Percentiles rank a stretch among this genome's conserved stretches.
These are phyloP conservation scores for Fusarium chlamydosporum DNA, from an alignment of 2,329 filamentous ascomycete species.

Conservation along the genomic window DNA sequence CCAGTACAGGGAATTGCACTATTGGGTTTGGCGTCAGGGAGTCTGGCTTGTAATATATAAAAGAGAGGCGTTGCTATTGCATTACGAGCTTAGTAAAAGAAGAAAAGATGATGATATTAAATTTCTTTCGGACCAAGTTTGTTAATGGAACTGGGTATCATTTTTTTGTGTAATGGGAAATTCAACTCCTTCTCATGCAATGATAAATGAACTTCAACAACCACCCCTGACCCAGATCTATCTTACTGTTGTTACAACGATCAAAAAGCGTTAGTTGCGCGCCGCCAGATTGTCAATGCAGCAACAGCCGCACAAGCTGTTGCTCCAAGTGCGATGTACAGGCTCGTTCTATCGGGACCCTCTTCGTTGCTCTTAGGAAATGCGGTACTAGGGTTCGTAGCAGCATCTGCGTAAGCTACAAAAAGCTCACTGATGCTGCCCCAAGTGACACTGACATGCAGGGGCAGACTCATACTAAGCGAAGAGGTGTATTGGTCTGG, in stretches of 20 bases:
- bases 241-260: background rate
- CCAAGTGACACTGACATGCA: conserved; percentile 97
- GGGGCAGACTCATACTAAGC: conserved; percentile 88
- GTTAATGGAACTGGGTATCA: conserved; percentile 53
- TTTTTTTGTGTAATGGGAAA: conserved; percentile 43
- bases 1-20: background rate
- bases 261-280: conserved; percentile 65
- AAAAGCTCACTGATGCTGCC: conserved; percentile 94
- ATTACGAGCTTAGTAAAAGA: conserved; percentile 12
- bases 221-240: background rate
- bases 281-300: conserved; percentile 75
- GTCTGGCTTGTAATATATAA: conserved; percentile 7
- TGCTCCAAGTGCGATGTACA: conserved; percentile 88
- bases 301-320: conserved; percentile 74
- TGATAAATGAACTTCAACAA: conserved; percentile 9
- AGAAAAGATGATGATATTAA: conserved; percentile 43
- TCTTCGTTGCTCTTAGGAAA: conserved; percentile 94
- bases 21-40: conserved; percentile 23
- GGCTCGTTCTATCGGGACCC: conserved; percentile 82
- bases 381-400: conserved; percentile 87
- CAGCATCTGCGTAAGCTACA: conserved; percentile 89
- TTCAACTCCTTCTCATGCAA: conserved; percentile 48
- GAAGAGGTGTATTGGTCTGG: conserved; percentile 91
- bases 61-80: conserved; percentile 8
- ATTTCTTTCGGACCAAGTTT: conserved; percentile 33